Evolutionary conservation across 2,329 filamentous ascomycete species (phyloP).

Genomic region (Conoideocrella luteorostrata): DNA sequence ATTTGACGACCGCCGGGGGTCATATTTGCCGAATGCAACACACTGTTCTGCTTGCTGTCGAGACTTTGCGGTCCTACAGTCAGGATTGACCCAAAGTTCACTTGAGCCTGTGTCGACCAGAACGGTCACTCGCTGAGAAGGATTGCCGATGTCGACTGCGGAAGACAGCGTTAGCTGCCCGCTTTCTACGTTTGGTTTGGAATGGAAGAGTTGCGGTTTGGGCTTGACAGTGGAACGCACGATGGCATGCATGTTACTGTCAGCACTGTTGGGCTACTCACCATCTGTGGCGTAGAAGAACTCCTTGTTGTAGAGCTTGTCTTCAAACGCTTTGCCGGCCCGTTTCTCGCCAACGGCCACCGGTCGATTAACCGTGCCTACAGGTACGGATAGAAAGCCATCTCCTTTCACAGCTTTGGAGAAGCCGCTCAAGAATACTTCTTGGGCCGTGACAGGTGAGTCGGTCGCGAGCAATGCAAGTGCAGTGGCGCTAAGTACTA

Average conservation of each 20-base stretch:
- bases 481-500: conserved; percentile 8
- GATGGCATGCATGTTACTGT: background rate
- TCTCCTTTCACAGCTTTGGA: conserved; percentile 25
- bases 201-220: no score
- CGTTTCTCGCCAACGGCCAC: conserved; percentile 2
- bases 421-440: conserved; percentile 12
- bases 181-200: no score
- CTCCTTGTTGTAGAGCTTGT: conserved; percentile 27
- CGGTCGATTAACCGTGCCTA: conserved; percentile 24
- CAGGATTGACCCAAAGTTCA: conserved; percentile 50
- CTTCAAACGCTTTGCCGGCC: conserved; percentile 21
- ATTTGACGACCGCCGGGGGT: conserved; percentile 33
- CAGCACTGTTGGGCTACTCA: no score
- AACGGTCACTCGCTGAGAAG: conserved; percentile 37
- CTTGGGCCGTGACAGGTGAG: conserved; percentile 4
- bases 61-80: conserved; percentile 34
- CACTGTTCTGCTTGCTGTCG: conserved; percentile 31
- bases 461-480: conserved; percentile 11
- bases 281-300: conserved; percentile 33
- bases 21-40: conserved; percentile 35
- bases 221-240: background rate
- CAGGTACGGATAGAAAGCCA: conserved; percentile 31
- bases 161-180: no score
- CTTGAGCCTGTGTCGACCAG: conserved; percentile 47
- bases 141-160: conserved; percentile 38